Evolutionary conservation across 129 eudicot species (phyloP).

Genomic region (Lactuca saligna): DNA sequence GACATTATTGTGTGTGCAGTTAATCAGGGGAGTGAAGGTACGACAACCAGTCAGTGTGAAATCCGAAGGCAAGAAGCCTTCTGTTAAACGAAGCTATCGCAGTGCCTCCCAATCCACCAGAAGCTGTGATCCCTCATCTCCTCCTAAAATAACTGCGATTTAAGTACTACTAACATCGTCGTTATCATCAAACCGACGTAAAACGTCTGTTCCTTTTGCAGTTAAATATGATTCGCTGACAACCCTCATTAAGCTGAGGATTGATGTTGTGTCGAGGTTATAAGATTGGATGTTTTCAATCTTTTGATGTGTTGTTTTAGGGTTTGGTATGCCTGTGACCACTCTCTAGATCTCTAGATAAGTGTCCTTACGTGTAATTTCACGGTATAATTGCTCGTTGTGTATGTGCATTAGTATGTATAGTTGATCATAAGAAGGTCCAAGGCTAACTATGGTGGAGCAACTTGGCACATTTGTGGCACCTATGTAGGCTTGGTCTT

Average conservation of each 20-base stretch:
- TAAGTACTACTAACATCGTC: constrained; percentile 17
- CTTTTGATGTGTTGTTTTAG: constrained; percentile 7
- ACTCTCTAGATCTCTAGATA: constrained; percentile 20
- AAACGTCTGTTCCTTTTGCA: constrained; percentile 18
- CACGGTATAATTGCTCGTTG: constrained; percentile 17
- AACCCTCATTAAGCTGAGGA: constrained; percentile 26
- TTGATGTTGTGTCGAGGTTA: constrained; percentile 3
- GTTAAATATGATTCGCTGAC: constrained; percentile 20
- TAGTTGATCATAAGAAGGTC: constrained; percentile 35
- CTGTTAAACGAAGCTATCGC: constrained; percentile 52
- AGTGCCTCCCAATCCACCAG: constrained; percentile 37
- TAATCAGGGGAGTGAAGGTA: constrained; percentile 95
- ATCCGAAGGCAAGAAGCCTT: constrained; percentile 58
- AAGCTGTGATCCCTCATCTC: constrained; percentile 29
- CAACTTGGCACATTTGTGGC: constrained; percentile 36
- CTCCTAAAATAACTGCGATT: constrained; percentile 29
- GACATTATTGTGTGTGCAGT: constrained; percentile 32
- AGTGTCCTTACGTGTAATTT: constrained; percentile 13
- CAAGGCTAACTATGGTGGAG: constrained; percentile 29
- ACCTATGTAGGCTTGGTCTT: constrained; percentile 13
- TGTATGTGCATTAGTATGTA: constrained; percentile 33
- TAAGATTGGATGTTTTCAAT: constrained; percentile 15
- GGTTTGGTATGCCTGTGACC: constrained; percentile 15
- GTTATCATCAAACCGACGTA: constrained; percentile 16
- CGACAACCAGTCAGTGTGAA: constrained; percentile 60